Conservation (phyloP, 768 basidiomycete species). For the Suillus lakei region DNA sequence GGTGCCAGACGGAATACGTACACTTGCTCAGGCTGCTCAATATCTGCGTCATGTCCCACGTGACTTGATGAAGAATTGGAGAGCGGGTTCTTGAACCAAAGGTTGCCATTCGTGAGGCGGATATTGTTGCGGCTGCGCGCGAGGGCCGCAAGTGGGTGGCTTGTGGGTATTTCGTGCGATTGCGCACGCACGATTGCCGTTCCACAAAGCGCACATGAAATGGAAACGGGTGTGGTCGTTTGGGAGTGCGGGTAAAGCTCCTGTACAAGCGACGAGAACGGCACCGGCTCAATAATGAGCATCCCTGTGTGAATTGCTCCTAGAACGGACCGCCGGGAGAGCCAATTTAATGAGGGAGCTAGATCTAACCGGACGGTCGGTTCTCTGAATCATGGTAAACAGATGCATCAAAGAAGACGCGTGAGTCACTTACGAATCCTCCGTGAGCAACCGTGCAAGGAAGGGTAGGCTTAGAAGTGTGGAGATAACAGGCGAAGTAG, state of each 20-base stretch:
- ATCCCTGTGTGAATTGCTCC: slow-evolving; percentile 87
- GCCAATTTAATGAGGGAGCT: slow-evolving; percentile 94
- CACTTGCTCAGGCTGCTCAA: slow-evolving; percentile 48
- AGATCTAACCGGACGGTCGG: slow-evolving; percentile 91
- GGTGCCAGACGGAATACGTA: slow-evolving; percentile 70
- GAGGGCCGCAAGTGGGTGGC: slow-evolving; percentile 35
- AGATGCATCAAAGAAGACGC: slow-evolving; percentile 13
- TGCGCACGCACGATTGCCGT: slow-evolving; percentile 51
- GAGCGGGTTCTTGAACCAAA: slow-evolving; percentile 62
- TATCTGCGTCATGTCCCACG: slow-evolving; percentile 20
- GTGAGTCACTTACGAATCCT: slow-evolving; percentile 79
- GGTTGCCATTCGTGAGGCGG: slow-evolving; percentile 54
- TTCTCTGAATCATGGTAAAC: slow-evolving; percentile 57
- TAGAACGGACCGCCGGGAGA: slow-evolving; percentile 84
- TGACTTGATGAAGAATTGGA: slow-evolving; percentile 36
- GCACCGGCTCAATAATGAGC: slow-evolving; percentile 86
- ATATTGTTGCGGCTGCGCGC: slow-evolving; percentile 38
- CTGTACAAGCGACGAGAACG: slow-evolving; percentile 60
- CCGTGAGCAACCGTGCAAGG: slow-evolving; percentile 70
- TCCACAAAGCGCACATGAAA: slow-evolving; percentile 83
- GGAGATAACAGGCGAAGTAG: slow-evolving; percentile 67
- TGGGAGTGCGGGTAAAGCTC: slow-evolving; percentile 52
- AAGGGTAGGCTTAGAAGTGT: slow-evolving; percentile 82
- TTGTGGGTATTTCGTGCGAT: slow-evolving; percentile 30
- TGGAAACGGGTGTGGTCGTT: slow-evolving; percentile 46